Conservation (phyloP, 331 rosid species). For the Cydonia oblonga region DNA sequence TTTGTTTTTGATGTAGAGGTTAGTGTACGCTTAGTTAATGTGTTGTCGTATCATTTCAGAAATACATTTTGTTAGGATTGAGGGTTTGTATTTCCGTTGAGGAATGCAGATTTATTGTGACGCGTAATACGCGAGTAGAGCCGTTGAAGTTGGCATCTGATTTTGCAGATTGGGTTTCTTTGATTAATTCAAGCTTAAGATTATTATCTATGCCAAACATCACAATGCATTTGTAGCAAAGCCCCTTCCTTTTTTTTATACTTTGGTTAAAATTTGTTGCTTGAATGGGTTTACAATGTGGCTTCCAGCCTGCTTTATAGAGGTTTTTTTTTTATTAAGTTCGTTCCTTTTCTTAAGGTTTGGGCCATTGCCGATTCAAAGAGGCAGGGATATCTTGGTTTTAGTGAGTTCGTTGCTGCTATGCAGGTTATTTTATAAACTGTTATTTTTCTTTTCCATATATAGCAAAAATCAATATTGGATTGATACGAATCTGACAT, state of each 20-base stretch:
- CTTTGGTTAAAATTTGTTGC: neutral
- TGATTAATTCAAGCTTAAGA: neutral
- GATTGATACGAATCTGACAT: slow-evolving; percentile 2
- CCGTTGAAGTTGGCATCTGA: neutral
- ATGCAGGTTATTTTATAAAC: slow-evolving; percentile 44
- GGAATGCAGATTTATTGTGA: neutral
- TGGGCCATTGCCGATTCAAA: slow-evolving; percentile 92
- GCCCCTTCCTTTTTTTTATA: neutral
- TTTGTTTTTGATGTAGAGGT: neutral
- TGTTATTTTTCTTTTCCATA: neutral
- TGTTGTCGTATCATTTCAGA: neutral
- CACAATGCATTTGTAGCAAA: too few species aligned
- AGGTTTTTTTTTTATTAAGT: neutral
- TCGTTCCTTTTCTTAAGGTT: slow-evolving; percentile 26
- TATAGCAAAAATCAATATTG: neutral
- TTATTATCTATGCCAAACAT: neutral
- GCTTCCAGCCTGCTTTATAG: neutral
- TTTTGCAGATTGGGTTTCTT: neutral
- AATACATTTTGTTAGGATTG: neutral
- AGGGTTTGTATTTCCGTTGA: neutral
- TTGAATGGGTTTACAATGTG: too few species aligned
- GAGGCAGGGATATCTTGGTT: slow-evolving; percentile 87
- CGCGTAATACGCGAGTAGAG: neutral
- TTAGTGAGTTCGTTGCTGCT: slow-evolving; percentile 63
- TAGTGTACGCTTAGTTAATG: neutral